These are phyloP conservation scores for Chlamydomonas incerta DNA, from an alignment of 139 green algal genomes.

Conservation along the genomic window DNA sequence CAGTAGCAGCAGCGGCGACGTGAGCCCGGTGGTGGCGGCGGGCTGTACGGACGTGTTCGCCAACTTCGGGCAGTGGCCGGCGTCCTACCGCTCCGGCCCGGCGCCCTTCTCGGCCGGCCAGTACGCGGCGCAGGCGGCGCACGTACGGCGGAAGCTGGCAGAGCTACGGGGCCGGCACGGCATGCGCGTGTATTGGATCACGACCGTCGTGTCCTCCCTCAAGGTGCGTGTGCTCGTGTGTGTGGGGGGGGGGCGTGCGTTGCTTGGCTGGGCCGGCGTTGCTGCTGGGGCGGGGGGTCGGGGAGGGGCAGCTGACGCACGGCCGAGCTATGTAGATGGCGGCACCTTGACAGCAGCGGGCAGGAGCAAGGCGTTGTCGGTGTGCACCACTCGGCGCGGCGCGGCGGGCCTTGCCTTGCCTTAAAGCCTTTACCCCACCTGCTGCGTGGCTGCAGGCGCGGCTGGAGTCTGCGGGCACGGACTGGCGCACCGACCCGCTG, in stretches of 20 bases:
- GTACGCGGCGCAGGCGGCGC: constrained; percentile 8
- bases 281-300: too few species aligned
- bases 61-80: constrained; percentile 41
- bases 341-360: too few species aligned
- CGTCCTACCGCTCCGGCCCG: constrained; percentile 24
- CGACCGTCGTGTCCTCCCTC: constrained; percentile 5
- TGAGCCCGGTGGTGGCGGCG: not conserved
- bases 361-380: too few species aligned
- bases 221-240: not conserved
- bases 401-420: too few species aligned
- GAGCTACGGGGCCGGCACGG: not conserved
- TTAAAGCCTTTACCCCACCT: too few species aligned
- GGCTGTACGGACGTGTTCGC: constrained; percentile 26
- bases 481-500: constrained; percentile 34
- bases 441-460: too few species aligned
- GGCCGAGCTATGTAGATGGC: too few species aligned
- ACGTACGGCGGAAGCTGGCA: not conserved
- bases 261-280: too few species aligned
- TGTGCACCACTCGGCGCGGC: too few species aligned
- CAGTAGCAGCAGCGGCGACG: not conserved
- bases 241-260: too few species aligned
- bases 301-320: too few species aligned
- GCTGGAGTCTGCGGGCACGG: constrained; percentile 7
- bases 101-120: not conserved
- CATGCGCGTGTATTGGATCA: constrained; percentile 28